Evolutionary conservation across 2,329 filamentous ascomycete species (phyloP), one percentile per base, ranked within the genome.

Genomic region (Fusarium sp.): DNA sequence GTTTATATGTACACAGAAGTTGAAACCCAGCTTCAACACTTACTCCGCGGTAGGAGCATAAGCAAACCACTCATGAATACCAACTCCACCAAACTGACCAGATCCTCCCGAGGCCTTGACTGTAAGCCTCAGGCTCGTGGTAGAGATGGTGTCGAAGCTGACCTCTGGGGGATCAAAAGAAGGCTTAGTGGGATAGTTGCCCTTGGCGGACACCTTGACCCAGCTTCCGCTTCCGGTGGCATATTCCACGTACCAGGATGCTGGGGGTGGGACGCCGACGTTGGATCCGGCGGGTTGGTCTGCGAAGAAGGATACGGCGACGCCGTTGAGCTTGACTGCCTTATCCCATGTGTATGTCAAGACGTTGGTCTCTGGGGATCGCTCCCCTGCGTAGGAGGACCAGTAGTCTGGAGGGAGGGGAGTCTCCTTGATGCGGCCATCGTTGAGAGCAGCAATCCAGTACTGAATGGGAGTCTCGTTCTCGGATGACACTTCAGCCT

Each of bases 391-490:
- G 68, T 81, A 84, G 9, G 81, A 82, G 61, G 70, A 75, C 82
- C 82, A 84, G 73, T 83, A 83, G 68, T 83, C 82, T 4, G 82
- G 81, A 38, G 81, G 82, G 9, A 83, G 76, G 6, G 82, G 81
- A 22, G 75, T 80, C 54, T 68, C 57, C 42, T 78, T 77, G 29
- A 83, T 76, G 50, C 73, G 70, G 20, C 70, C 79, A 61, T 83
- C 81, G 66, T 83, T 81, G 57, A 83, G 68, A 14, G 81, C 74
- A 16, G 77, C 77, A 11, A 81, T 78, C 81, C 82, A 84, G 73
- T 84, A 83, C 71, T 83, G 82, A 38, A 84, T 81, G 1, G 81
- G 81, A 6, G 81, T 82, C 10, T 64, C 66, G 61, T 76, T 75
- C 5, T 67, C 68, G 1, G 80, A 79, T 4, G 74, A 71, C 2